Percentiles rank a stretch among this genome's conserved stretches.
Evolutionary conservation across 192 early-diverging fungal species (phyloP).

Genomic region (Entomortierella chlamydospora): DNA sequence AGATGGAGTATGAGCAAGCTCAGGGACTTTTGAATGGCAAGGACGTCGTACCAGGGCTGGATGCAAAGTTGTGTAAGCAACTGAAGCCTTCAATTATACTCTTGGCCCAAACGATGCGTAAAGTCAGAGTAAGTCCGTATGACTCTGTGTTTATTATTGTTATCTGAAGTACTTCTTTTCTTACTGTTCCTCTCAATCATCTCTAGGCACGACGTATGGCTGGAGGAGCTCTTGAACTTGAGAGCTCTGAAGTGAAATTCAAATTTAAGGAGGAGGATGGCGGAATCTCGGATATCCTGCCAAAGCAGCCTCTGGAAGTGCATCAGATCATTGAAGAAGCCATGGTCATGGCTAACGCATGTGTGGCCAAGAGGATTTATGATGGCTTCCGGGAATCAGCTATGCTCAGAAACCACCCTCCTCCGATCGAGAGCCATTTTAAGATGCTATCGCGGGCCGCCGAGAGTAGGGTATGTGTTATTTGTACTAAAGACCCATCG

Average conservation of each 20-base stretch:
- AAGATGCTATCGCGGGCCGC: slow-evolving; percentile 68
- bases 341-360: slow-evolving; percentile 82
- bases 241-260: slow-evolving; percentile 82
- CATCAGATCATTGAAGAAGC: slow-evolving; percentile 84
- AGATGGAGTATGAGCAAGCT: slow-evolving; percentile 83
- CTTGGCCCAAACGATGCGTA: slow-evolving; percentile 64
- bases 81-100: slow-evolving; percentile 58
- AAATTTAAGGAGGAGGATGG: slow-evolving; percentile 66
- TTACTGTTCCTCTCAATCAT: not conserved
- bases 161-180: not conserved
- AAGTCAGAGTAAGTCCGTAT: slow-evolving; percentile 62
- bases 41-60: slow-evolving; percentile 56
- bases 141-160: not conserved
- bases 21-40: slow-evolving; percentile 74
- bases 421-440: slow-evolving; percentile 72
- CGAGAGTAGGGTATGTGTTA: slow-evolving; percentile 51
- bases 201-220: slow-evolving; percentile 62
- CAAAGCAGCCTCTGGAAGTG: slow-evolving; percentile 74
- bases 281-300: slow-evolving; percentile 72
- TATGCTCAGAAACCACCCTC: slow-evolving; percentile 76
- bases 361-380: slow-evolving; percentile 73
- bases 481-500: too few relatives aligned
- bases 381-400: slow-evolving; percentile 64
- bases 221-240: slow-evolving; percentile 76
- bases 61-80: slow-evolving; percentile 47